Conservation (phyloP, 2,329 filamentous ascomycete genomes). For the Nemania diffusa region DNA sequence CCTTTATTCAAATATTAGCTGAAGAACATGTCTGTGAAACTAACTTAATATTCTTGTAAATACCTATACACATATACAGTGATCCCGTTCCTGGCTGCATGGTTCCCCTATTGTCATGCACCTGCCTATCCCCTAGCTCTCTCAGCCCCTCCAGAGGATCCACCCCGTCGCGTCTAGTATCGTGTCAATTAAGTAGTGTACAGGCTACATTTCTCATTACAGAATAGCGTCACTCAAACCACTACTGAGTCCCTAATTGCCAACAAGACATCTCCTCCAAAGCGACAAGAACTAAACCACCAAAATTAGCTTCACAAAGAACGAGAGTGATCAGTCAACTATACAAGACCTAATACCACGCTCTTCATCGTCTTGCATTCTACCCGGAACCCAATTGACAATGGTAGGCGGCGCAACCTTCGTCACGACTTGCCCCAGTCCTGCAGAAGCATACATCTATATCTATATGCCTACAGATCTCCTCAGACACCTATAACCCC, state of each 20-base stretch:
- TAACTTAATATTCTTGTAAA: too few species aligned
- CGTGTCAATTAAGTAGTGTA: slow-evolving; percentile 23
- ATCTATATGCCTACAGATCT: background rate
- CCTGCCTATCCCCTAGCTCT: background rate
- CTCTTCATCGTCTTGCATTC: background rate
- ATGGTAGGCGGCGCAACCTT: slow-evolving; percentile 25
- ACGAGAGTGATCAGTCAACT: background rate
- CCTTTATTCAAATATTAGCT: too few species aligned
- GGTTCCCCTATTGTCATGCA: too few species aligned
- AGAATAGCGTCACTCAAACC: slow-evolving; percentile 1
- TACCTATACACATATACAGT: too few species aligned
- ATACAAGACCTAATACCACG: background rate
- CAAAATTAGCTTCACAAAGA: background rate
- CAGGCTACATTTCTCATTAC: slow-evolving; percentile 20
- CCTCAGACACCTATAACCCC: background rate
- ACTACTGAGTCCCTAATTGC: background rate
- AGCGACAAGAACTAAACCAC: background rate
- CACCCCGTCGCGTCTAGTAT: slow-evolving; percentile 31
- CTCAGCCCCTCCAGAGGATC: slow-evolving; percentile 16
- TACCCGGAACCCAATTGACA: slow-evolving; percentile 11
- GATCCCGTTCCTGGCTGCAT: too few species aligned
- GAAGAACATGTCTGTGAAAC: too few species aligned
- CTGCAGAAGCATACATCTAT: background rate
- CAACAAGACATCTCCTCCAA: slow-evolving; percentile 10
- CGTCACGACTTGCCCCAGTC: background rate